phyloP scores from a whole-genome alignment of 148 eudicot genomes.

The Spergularia marina region DNA sequence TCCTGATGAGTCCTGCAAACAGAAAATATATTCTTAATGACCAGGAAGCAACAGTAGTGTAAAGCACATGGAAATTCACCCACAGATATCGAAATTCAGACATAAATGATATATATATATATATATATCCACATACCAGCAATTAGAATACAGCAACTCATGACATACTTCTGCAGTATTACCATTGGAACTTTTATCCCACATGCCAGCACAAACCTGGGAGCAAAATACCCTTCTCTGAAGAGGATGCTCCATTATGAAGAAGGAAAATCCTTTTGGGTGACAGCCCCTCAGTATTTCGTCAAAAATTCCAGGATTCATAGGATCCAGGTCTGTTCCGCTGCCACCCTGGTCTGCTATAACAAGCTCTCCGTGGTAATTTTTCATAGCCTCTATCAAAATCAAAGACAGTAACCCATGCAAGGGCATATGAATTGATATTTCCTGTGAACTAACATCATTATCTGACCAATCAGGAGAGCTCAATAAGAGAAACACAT shows the following conservation, averaged over 20 bases:
- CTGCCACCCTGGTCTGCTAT: slow-evolving; percentile 16
- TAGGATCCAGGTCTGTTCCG: slow-evolving; percentile 16
- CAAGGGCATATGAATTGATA: slow-evolving; percentile 82
- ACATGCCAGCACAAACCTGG: slow-evolving; percentile 52
- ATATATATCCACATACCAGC: slow-evolving; percentile 81
- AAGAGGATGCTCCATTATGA: slow-evolving; percentile 92
- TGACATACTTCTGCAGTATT: too few relatives aligned
- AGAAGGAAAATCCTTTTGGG: slow-evolving; percentile 82
- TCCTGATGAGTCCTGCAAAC: slow-evolving; percentile 77
- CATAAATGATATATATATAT: background rate
- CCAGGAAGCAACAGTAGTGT: too few relatives aligned
- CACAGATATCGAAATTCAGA: too few relatives aligned
- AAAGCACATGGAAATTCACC: too few relatives aligned
- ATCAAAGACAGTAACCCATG: slow-evolving; percentile 73
- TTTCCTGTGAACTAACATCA: slow-evolving; percentile 78
- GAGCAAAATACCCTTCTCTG: slow-evolving; percentile 91
- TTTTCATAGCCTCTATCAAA: slow-evolving; percentile 58
- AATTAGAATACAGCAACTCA: too few relatives aligned
- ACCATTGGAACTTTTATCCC: too few relatives aligned
- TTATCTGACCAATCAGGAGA: slow-evolving; percentile 78
- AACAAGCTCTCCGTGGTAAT: slow-evolving; percentile 52
- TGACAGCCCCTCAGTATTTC: slow-evolving; percentile 72
- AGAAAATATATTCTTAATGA: background rate
- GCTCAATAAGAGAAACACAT: slow-evolving; percentile 54
- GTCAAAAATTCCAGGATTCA: slow-evolving; percentile 52